Evolutionary conservation across 2,329 filamentous ascomycete genomes (phyloP).

Genomic region (Rutstroemia sp.): DNA sequence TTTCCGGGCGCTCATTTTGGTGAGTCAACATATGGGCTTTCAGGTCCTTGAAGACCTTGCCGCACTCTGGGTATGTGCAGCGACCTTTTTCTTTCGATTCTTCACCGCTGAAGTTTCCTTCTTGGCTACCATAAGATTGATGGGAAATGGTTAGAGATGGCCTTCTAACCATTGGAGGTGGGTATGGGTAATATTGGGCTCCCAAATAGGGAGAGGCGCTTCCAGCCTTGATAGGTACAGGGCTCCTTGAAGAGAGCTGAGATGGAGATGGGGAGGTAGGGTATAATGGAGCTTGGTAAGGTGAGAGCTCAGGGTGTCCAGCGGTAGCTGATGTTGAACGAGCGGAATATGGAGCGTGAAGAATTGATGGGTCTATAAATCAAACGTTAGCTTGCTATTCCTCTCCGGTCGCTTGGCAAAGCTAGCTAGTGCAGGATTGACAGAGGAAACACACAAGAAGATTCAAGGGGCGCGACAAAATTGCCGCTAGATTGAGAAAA

Average conservation of each 20-base stretch:
- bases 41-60: slow-evolving; percentile 54
- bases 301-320: slow-evolving; percentile 20
- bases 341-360: slow-evolving; percentile 24
- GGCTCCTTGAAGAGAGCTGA: slow-evolving; percentile 24
- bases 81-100: slow-evolving; percentile 31
- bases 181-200: slow-evolving; percentile 27
- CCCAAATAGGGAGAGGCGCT: slow-evolving; percentile 27
- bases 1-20: slow-evolving; percentile 86
- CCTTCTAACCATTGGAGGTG: slow-evolving; percentile 16
- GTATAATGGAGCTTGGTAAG: slow-evolving; percentile 25
- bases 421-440: slow-evolving; percentile 22
- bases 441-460: slow-evolving; percentile 46
- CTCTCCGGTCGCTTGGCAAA: neutral
- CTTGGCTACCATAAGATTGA: slow-evolving; percentile 26
- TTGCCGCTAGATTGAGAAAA: slow-evolving; percentile 47
- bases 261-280: slow-evolving; percentile 28
- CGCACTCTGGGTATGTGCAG: slow-evolving; percentile 51
- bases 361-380: slow-evolving; percentile 27
- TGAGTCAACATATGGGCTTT: slow-evolving; percentile 95
- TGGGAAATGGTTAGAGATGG: slow-evolving; percentile 23
- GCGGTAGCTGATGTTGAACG: slow-evolving; percentile 18
- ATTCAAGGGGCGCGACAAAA: slow-evolving; percentile 44
- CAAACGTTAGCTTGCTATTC: slow-evolving; percentile 19
- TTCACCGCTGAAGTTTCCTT: slow-evolving; percentile 26
- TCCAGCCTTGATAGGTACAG: slow-evolving; percentile 22